Conservation (phyloP, 1,284 basidiomycete species). For the Tylopilus orsonianus region DNA sequence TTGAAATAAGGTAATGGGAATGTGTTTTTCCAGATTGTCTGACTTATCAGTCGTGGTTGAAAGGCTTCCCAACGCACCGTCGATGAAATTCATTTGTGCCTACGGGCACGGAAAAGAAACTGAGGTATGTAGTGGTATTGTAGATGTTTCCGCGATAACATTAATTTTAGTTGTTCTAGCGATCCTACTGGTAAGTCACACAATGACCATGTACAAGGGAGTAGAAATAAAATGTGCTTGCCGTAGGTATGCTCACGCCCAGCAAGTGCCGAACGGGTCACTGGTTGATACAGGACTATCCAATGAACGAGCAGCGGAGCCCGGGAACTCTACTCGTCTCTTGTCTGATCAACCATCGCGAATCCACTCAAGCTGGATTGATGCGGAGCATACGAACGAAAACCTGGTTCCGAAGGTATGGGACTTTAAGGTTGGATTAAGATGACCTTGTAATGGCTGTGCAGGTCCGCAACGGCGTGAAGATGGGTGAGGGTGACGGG, state of each 20-base stretch:
- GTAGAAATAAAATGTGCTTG: no score
- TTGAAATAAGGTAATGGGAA: slow-evolving; percentile 72
- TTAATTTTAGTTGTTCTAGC: slow-evolving; percentile 38
- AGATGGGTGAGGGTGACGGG: slow-evolving; percentile 93
- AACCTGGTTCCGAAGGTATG: slow-evolving; percentile 57
- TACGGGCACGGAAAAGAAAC: slow-evolving; percentile 98
- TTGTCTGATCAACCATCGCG: slow-evolving; percentile 57
- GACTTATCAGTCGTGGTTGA: slow-evolving; percentile 1
- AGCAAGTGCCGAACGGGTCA: slow-evolving; percentile 66
- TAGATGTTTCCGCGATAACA: not conserved
- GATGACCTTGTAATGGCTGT: not conserved
- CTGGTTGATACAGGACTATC: slow-evolving; percentile 46
- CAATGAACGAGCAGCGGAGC: slow-evolving; percentile 36
- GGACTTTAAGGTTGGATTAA: not conserved
- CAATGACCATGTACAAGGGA: not conserved
- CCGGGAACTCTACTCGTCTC: slow-evolving; percentile 45
- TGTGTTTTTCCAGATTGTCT: not conserved
- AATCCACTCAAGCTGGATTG: slow-evolving; percentile 75
- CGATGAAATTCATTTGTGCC: slow-evolving; percentile 91
- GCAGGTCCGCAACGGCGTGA: slow-evolving; percentile 78
- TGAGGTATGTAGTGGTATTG: slow-evolving; percentile 54
- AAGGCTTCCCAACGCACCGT: slow-evolving; percentile 87
- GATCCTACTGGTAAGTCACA: slow-evolving; percentile 68
- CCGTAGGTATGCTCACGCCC: slow-evolving; percentile 74
- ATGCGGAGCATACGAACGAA: slow-evolving; percentile 76